Base-by-base conservation (phyloP, 805 yeast genomes). In the Cyberlindnera galapagoensis region DNA sequence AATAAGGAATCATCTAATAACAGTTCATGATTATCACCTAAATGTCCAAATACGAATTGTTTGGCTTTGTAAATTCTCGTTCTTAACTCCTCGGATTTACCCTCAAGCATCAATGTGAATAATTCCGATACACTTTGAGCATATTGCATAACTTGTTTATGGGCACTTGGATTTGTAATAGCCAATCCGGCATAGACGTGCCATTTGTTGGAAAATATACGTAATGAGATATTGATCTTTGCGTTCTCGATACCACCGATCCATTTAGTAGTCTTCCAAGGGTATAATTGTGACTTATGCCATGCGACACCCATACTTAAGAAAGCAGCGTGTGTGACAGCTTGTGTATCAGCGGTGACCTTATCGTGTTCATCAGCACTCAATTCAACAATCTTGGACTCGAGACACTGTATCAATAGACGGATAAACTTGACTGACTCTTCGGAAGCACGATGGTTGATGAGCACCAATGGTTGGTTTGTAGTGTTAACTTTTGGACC, bases 141-240 rank as follows among this genome's bases (percentile, higher is more conserved):
- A 54, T 90, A 92, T 54, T 88, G 97, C 43, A 83, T 66, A 13
- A 94, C 80, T 58, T 92, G 97, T 24, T 71, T 74, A 51, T 90
- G 97, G 1, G 97, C 97, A 26, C 88, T 75, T 2, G 96, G 97
- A 50, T 92, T 92, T 2, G 95, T 82, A 44, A 92, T 90, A 8
- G 97, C 97, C 48, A 92, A 65, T 0, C 98, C 98, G 5, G 97
- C 97, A 52, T 92, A 92, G 19, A 92, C 97, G 56, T 92, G 98
- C 94, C 96, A 92, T 59, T 88, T 87, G 59, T 88, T 92, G 12
- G 95, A 77, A 56, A 69, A 92, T 31, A 92, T 92, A 42, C 98
- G 67, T 53, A 92, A 60, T 1, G 97, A 82, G 20, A 92, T 87
- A 54, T 92, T 92, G 52, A 88, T 83, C 49, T 92, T 92, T 11